Percentiles rank a stretch among this genome's conserved stretches.
Conservation (phyloP, 495 filamentous ascomycete genomes). For the Aspergillus carlsbadensis region DNA sequence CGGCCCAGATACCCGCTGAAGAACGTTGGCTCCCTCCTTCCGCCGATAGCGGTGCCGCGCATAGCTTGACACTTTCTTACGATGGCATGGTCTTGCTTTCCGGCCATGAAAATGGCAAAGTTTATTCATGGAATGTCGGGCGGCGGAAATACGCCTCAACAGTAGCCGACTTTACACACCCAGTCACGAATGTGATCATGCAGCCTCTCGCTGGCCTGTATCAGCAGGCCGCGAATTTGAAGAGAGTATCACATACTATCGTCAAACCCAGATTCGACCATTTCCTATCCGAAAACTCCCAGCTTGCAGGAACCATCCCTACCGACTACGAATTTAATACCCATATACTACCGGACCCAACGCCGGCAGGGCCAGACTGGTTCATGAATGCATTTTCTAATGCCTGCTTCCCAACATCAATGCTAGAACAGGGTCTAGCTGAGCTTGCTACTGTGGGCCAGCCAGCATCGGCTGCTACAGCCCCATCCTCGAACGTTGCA, state of each 20-base stretch:
- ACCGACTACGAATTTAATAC: conserved; percentile 66
- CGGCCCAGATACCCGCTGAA: conserved; percentile 54
- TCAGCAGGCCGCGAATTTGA: conserved; percentile 27
- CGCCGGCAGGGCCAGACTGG: conserved; percentile 14
- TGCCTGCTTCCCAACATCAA: conserved; percentile 48
- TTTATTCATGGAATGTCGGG: conserved; percentile 78
- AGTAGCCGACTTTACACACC: conserved; percentile 67
- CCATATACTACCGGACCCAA: conserved; percentile 48
- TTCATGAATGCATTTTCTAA: conserved; percentile 54
- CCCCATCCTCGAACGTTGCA: conserved; percentile 11
- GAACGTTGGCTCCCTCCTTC: conserved; percentile 61
- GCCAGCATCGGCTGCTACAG: conserved; percentile 16
- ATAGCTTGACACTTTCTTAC: conserved; percentile 68
- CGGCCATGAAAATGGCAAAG: conserved; percentile 76
- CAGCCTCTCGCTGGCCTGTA: conserved; percentile 62
- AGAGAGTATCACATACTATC: conserved; percentile 57
- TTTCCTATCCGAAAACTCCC: conserved; percentile 37
- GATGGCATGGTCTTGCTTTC: conserved; percentile 79
- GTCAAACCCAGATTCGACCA: conserved; percentile 67
- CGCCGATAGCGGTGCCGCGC: conserved; percentile 58
- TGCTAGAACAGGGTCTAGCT: conserved; percentile 56
- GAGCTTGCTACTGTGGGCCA: conserved; percentile 46
- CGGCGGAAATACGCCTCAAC: conserved; percentile 59
- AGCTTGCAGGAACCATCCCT: conserved; percentile 53
- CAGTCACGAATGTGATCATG: conserved; percentile 75